These are phyloP conservation scores for Vanrija sp. DNA, from an alignment of 1,284 basidiomycete species.

Conservation along the genomic window DNA sequence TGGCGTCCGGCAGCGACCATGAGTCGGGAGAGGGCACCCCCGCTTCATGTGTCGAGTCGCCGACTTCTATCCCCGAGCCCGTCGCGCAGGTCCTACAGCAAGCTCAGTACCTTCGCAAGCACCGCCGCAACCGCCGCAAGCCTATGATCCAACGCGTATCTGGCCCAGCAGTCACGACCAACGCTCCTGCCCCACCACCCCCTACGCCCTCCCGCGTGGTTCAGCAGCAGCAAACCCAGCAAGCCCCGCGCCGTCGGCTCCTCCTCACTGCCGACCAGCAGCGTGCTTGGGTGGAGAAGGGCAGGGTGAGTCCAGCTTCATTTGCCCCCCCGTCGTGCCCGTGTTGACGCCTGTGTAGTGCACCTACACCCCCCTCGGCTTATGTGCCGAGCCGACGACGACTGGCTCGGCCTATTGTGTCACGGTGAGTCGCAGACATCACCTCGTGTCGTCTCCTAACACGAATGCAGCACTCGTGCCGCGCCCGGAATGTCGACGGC, in stretches of 20 bases:
- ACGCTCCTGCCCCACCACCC: too few relatives aligned
- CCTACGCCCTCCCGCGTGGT: too few relatives aligned
- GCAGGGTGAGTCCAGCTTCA: neutral
- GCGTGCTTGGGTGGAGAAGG: neutral
- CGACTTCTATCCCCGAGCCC: too few relatives aligned
- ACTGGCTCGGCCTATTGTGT: conserved; percentile 14
- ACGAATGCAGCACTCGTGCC: conserved; percentile 10
- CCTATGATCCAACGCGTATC: neutral
- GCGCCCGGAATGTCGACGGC: conserved; percentile 19
- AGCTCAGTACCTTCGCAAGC: conserved; percentile 24
- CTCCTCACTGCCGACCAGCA: neutral
- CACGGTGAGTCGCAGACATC: conserved; percentile 6
- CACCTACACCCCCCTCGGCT: neutral
- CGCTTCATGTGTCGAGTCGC: too few relatives aligned
- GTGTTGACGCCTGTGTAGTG: neutral
- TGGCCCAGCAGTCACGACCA: too few relatives aligned
- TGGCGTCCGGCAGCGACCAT: too few relatives aligned
- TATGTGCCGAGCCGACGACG: neutral
- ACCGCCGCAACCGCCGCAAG: conserved; percentile 19
- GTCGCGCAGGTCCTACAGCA: conserved; percentile 22
- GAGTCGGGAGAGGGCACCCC: too few relatives aligned
- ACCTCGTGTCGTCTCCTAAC: neutral
- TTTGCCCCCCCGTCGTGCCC: too few relatives aligned
- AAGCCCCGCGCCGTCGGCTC: neutral
- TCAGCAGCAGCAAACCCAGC: neutral